Base-by-base conservation (phyloP, 2,329 filamentous ascomycete genomes). In the Colletotrichum tropicale region DNA sequence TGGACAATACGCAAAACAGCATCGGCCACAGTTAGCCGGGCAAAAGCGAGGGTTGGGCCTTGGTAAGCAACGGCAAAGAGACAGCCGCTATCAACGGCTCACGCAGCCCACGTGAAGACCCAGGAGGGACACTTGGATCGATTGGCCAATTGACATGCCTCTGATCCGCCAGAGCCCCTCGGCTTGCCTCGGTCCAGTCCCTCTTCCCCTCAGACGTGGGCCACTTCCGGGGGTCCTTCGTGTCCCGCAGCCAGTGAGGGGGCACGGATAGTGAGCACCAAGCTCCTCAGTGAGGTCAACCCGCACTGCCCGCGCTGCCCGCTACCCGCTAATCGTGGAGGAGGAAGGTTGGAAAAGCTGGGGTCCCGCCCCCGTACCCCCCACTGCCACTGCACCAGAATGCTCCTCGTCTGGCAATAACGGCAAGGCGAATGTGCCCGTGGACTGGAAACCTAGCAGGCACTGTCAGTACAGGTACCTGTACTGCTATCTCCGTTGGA, bases 111-210 rank as follows among this genome's bases (percentile, higher is more conserved):
- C 24, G 21, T 61, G 38, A 32, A 32, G 28, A 32, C 36, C 32
- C 21, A 30, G 15, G 6, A 26, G 38, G 38, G 18, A 48, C 43
- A n/a, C n/a, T 7, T 1, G 1, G n/a, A 3, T 15, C 52, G 18
- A 78, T 77, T 78, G 77, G 75, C 48, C 77, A 78, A 78, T 77
- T 64, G 55, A 66, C 16, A 52, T 6, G 66, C 58, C 70, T 58
- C 52, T 71, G 58, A 52, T 55, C 76, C 76, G 67, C 38, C 64
- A 24, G 32, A 56, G 32, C 18, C 34, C 36, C 48, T 56, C 76
- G 76, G 76, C 68, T 77, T 77, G 75, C 76, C 76, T 77, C 75
- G 76, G 76, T 76, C 75, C 64, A 73, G 38, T 34, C n/a, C 43
- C 43, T 26, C 38, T 75, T 58, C 73, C 73, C 73, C 73, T 75